Base-by-base conservation (phyloP, 495 filamentous ascomycete genomes). In the Jackrogersella minutella region DNA sequence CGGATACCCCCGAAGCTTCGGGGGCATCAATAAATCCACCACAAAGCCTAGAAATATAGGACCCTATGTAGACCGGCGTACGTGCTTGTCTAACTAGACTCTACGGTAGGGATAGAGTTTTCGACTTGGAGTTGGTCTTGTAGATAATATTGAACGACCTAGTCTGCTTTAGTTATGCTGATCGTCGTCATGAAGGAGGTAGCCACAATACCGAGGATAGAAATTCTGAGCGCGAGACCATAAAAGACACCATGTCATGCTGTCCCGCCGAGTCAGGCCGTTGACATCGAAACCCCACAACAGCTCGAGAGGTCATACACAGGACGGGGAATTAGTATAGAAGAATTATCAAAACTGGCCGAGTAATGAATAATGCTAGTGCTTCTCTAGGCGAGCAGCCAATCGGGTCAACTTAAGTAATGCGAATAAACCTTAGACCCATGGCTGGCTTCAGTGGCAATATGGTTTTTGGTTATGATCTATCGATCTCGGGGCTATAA, bases 311-410 rank as follows among this genome's bases (percentile, higher is more conserved):
- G 22, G 31, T 46, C 46, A 41, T 43, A 24, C 17, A 6, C 5
- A 58, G 30, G 62, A 49, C 17, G 24, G 14, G 21, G 22, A 19
- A 33, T 5, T 39, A 51, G 21, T 19, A 53, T 16, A 43, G 28
- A 58, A 16, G n/a, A 47, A 43, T 22, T 39, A 24, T 39, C 19
- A 0, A 28, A 59, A 50, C 17, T 63, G 46, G 40, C n/a, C 49
- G 49, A 50, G 16, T 16, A 40, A 54, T 49, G 65, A 68, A 59
- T 59, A 68, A 68, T 68, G 58, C 59, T 62, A 68, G 65, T 34
- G 46, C 50, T n/a, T 19, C 22, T 46, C 14, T 31, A 54, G 5
- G 10, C 5, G 6, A 7, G 37, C 17, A 34, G 4, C 64, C 52
- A 62, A 58, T 62, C 64, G 58, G 44, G 53, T 46, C 52, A 10